These are phyloP conservation scores for Botrytis elliptica DNA, from an alignment of 2,329 filamentous ascomycete genomes.

Conservation along the genomic window DNA sequence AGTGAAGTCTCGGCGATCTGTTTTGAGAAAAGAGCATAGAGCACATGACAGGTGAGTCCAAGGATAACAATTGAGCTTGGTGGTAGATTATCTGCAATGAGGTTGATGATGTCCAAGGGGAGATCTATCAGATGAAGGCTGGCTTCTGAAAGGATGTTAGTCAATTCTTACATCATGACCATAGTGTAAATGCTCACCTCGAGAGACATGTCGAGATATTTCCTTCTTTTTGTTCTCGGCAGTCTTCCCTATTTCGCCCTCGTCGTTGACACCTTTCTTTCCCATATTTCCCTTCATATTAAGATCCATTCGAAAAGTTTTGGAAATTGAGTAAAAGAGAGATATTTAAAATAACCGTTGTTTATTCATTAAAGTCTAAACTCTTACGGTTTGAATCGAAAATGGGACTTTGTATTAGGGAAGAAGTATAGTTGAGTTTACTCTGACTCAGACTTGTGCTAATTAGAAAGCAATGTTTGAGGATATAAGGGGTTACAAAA, in stretches of 20 bases:
- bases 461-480: neutral
- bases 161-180: neutral
- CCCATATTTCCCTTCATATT: neutral
- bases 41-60: neutral
- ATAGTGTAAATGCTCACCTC: neutral
- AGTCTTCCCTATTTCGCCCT: no score
- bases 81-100: neutral
- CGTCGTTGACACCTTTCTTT: neutral
- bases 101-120: neutral
- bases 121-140: neutral
- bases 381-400: neutral
- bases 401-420: neutral
- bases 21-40: neutral
- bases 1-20: neutral
- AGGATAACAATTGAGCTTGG: neutral
- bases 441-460: neutral
- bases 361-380: neutral
- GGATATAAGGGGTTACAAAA: neutral
- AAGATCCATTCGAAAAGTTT: no score
- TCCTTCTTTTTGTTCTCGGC: rapidly evolving
- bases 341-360: neutral
- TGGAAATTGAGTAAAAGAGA: neutral
- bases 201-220: no score
- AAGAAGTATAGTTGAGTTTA: neutral
- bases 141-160: neutral